Evolutionary conservation across 805 yeast genomes (phyloP), one percentile per base, ranked within the genome.

Genomic region (Kodamaea nitidulidarum): DNA sequence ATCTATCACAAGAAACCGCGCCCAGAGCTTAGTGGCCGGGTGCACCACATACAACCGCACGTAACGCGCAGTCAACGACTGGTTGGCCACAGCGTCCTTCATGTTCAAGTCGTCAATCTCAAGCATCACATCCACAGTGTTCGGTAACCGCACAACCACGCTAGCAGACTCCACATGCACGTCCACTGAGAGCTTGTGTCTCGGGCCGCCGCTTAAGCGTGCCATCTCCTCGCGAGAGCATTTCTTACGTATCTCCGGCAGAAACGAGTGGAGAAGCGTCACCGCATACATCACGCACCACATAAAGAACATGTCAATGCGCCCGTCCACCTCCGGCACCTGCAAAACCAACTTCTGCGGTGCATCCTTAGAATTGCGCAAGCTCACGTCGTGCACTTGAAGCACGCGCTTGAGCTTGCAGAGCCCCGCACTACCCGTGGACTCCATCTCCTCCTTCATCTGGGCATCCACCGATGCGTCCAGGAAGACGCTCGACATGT

Each of bases 21-120:
- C 61, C 65, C 71, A 76, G 49, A 51, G 49, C 15, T 62, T 59
- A 1, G 71, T 62, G 54, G 68, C 59, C 0, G 83, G 81, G 42
- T 75, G 77, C 8, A 65, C 56, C 5, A 76, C 73, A 48, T 71
- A 77, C 33, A 76, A 51, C 33, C 81, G 55, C 14, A 63, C 45
- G 38, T 61, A 65, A 25, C 60, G 56, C n/a, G 72, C 53, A 15
- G 27, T 15, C 15, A 63, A 40, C 10, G 51, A 39, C 4, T 68
- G 67, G 12, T 62, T 47, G 3, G 44, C 48, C 8, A 60, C 43
- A 1, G 51, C 53, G 33, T 60, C 58, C 10, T 50, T 38, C 15
- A 64, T 40, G 14, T 46, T 45, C 14, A 69, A 47, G 7, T 56
- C 50, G 41, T 67, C 71, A 3, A 71, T 35, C 44, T 76, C 81